Conservation (phyloP, 331 rosid genomes). For the Telfairia occidentalis region DNA sequence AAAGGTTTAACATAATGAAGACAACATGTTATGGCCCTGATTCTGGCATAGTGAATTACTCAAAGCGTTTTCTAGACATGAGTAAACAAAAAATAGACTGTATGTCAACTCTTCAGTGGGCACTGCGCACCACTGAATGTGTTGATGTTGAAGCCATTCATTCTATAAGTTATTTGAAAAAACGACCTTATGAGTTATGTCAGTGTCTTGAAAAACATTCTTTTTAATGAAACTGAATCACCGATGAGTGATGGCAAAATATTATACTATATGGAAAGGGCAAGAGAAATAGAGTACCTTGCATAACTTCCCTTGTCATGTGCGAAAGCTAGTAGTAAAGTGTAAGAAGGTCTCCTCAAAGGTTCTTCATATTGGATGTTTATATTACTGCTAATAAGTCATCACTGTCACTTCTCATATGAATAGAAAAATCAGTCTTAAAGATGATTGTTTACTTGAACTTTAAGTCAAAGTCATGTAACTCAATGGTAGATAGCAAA, state of each 20-base stretch:
- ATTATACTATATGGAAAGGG: neutral
- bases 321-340: neutral
- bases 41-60: neutral
- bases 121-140: neutral
- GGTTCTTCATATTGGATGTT: neutral
- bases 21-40: neutral
- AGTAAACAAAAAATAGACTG: neutral
- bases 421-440: neutral
- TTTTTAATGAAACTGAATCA: neutral
- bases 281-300: neutral
- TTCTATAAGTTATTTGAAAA: neutral
- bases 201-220: neutral
- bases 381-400: neutral
- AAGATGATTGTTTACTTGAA: neutral
- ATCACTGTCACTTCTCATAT: neutral
- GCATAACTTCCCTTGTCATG: neutral
- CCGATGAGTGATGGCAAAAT: neutral
- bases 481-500: neutral
- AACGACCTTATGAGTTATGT: neutral
- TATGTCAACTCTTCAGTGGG: neutral
- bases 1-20: neutral
- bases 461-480: neutral
- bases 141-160: neutral
- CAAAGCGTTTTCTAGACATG: neutral
- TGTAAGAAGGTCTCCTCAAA: neutral